Evolutionary conservation across 768 basidiomycete genomes (phyloP).

Genomic region (Lentinus tigrinus): DNA sequence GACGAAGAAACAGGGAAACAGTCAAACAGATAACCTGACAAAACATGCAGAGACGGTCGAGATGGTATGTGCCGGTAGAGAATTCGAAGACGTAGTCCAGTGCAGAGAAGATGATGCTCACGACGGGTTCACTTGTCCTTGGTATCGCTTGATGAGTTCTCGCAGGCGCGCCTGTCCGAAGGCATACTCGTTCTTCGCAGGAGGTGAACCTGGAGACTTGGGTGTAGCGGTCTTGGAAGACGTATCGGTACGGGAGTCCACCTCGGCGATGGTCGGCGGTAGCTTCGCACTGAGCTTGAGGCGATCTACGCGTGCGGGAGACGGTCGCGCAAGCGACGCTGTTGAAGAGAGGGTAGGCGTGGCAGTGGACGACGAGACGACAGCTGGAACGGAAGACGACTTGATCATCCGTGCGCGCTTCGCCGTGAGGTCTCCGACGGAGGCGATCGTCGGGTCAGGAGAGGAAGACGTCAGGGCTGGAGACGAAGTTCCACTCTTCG

Average conservation of each 20-base stretch:
- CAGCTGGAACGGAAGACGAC: slow-evolving; percentile 65
- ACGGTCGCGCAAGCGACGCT: slow-evolving; percentile 66
- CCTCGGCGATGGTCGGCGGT: slow-evolving; percentile 33
- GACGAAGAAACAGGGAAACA: background rate
- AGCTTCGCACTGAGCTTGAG: slow-evolving; percentile 30
- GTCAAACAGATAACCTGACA: background rate
- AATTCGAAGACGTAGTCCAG: background rate
- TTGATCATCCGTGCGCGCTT: slow-evolving; percentile 45
- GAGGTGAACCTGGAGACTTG: background rate
- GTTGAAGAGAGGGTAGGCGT: slow-evolving; percentile 72
- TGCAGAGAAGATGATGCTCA: background rate
- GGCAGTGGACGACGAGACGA: slow-evolving; percentile 71
- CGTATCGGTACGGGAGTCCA: background rate
- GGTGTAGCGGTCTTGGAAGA: background rate
- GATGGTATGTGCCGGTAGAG: background rate
- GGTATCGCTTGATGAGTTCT: slow-evolving; percentile 83
- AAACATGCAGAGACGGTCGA: background rate
- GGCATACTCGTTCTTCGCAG: slow-evolving; percentile 46
- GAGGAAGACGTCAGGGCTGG: slow-evolving; percentile 13
- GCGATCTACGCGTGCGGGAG: slow-evolving; percentile 22
- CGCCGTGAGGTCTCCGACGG: slow-evolving; percentile 19
- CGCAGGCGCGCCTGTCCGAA: slow-evolving; percentile 77
- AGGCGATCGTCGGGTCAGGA: background rate
- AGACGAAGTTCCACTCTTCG: slow-evolving; percentile 15
- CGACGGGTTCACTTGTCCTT: slow-evolving; percentile 35